Conservation (phyloP, 805 yeast species). For the Barnettozyma botsteinii region DNA sequence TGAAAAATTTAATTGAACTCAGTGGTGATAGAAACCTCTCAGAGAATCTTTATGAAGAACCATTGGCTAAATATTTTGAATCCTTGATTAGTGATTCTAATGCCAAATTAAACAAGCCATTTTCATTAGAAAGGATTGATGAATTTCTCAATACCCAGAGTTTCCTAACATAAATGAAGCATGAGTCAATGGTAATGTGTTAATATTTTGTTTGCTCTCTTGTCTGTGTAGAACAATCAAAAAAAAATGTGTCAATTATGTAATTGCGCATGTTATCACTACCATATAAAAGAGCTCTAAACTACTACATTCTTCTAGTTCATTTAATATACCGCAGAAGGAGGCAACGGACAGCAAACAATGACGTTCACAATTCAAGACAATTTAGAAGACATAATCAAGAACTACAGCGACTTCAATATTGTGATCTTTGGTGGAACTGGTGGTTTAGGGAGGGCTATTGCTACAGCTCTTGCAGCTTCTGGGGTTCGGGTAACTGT, state of each 20-base stretch:
- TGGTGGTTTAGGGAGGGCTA: slow-evolving; percentile 35
- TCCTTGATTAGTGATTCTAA: slow-evolving; percentile 1
- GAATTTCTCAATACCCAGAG: slow-evolving; percentile 4
- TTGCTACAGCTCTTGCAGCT: slow-evolving; percentile 23
- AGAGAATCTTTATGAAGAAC: slow-evolving; percentile 7
- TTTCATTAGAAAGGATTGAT: slow-evolving; percentile 8
- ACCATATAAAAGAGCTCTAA: not conserved
- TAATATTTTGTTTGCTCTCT: no score
- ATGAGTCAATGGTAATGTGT: no score
- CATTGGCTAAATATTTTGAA: slow-evolving; percentile 8
- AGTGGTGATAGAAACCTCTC: slow-evolving; percentile 9
- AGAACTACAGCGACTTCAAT: not conserved
- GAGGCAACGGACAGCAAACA: no score
- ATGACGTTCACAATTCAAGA: not conserved
- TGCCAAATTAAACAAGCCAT: not conserved
- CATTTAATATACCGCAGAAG: no score
- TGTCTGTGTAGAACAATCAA: no score
- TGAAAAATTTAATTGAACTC: slow-evolving; percentile 6
- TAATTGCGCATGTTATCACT: no score
- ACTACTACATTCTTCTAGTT: not conserved
- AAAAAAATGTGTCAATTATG: no score
- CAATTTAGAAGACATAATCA: not conserved
- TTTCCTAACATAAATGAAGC: slow-evolving; percentile 1
- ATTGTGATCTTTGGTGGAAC: slow-evolving; percentile 35
- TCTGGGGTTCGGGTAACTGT: slow-evolving; percentile 32